Conservation (phyloP, 2,329 filamentous ascomycete species). For the Aspergillus sp. region DNA sequence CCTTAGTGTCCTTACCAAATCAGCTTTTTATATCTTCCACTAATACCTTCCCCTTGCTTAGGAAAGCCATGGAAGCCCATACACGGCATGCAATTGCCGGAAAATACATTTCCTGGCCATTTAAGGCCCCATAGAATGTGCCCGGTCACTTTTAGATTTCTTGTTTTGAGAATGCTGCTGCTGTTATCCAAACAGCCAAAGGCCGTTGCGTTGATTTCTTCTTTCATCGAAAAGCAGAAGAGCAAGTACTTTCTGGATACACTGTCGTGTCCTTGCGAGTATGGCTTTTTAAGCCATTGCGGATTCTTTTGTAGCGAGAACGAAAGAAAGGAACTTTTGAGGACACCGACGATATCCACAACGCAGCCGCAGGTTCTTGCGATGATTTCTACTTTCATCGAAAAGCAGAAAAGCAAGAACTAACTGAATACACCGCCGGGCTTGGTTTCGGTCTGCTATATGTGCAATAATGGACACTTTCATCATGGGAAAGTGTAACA, state of each 20-base stretch:
- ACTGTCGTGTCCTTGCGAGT: neutral
- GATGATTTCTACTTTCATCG: neutral
- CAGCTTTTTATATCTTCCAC: neutral
- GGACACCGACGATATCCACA: neutral
- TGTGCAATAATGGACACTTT: neutral
- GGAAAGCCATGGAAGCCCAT: neutral
- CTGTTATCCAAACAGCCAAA: no score
- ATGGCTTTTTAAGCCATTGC: neutral
- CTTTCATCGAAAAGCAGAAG: neutral
- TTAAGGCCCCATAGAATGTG: neutral
- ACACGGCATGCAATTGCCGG: neutral
- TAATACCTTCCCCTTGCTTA: neutral
- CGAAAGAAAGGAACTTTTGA: neutral
- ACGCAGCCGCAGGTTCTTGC: neutral
- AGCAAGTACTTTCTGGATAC: neutral
- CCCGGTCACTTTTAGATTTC: neutral
- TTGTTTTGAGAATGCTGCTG: no score
- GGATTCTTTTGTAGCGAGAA: neutral
- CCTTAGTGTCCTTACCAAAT: neutral
- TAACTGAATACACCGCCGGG: neutral
- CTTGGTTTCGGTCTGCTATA: neutral
- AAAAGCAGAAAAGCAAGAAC: neutral
- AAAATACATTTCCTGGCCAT: neutral
- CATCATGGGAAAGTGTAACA: neutral
- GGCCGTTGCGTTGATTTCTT: neutral